Evolutionary conservation across 148 eudicot genomes (phyloP).

Genomic region (Nepenthes mirabilis): DNA sequence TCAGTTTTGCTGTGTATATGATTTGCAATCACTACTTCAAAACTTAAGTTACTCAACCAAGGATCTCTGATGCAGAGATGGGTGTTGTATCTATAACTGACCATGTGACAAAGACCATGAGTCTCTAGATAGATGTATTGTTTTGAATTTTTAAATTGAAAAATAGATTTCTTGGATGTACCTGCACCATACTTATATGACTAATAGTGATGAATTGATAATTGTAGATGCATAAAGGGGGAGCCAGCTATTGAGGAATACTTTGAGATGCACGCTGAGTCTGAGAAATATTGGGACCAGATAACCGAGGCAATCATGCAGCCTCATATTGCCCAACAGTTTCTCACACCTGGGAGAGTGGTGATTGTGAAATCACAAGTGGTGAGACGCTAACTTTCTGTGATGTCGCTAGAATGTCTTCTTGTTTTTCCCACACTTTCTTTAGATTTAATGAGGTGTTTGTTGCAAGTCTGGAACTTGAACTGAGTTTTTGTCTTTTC

Average conservation of each 20-base stretch:
- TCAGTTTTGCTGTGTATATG: too few species aligned
- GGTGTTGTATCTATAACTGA: too few species aligned
- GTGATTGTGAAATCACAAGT: constrained; percentile 76
- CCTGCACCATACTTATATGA: too few species aligned
- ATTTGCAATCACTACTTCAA: too few species aligned
- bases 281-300: constrained; percentile 51
- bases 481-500: not conserved
- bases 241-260: constrained; percentile 95
- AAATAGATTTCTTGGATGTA: too few species aligned
- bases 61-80: too few species aligned
- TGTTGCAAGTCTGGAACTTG: too few species aligned
- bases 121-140: too few species aligned
- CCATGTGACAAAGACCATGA: too few species aligned
- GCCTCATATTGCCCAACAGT: constrained; percentile 48
- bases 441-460: too few species aligned
- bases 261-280: constrained; percentile 50
- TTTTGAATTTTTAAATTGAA: too few species aligned
- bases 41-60: too few species aligned
- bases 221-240: constrained; percentile 83
- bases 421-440: not conserved
- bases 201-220: constrained; percentile 1
- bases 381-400: constrained; percentile 40
- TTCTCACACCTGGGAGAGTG: constrained; percentile 70
- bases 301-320: constrained; percentile 72
- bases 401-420: not conserved